Conservation (phyloP, 345 rosid genomes). For the Noccaea caerulescens region DNA sequence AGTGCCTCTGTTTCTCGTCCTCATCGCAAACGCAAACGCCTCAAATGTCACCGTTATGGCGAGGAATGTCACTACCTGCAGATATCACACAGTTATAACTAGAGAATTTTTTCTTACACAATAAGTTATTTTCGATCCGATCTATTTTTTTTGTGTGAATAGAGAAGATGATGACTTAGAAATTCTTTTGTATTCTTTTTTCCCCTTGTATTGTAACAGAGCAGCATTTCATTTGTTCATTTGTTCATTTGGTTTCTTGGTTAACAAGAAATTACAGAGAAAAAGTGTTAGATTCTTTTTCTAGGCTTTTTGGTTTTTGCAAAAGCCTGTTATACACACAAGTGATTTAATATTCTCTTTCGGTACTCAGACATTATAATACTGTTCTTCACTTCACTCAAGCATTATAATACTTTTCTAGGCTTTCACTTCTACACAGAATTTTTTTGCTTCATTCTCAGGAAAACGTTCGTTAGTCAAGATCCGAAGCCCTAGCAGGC, state of each 20-base stretch:
- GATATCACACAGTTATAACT: conserved; percentile 34
- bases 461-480: conserved; percentile 4
- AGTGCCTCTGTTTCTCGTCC: conserved; percentile 47
- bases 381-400: background rate
- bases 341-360: conserved; percentile 6
- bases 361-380: background rate
- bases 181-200: conserved; percentile 52
- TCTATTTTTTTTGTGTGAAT: conserved; percentile 72
- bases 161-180: conserved; percentile 54
- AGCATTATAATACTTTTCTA: background rate
- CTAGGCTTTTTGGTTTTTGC: conserved; percentile 14
- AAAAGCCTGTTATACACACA: conserved; percentile 9
- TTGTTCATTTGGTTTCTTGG: conserved; percentile 41
- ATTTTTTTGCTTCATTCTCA: background rate
- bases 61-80: conserved; percentile 44
- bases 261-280: conserved; percentile 36
- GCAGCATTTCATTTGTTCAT: conserved; percentile 40
- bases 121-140: conserved; percentile 27
- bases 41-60: conserved; percentile 42
- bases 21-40: conserved; percentile 26
- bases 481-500: background rate
- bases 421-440: background rate
- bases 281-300: conserved; percentile 20
- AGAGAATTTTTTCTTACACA: conserved; percentile 6
- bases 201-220: conserved; percentile 32